Evolutionary conservation across 2,329 filamentous ascomycete genomes (phyloP).

Genomic region (Aspergillus costaricaensis): DNA sequence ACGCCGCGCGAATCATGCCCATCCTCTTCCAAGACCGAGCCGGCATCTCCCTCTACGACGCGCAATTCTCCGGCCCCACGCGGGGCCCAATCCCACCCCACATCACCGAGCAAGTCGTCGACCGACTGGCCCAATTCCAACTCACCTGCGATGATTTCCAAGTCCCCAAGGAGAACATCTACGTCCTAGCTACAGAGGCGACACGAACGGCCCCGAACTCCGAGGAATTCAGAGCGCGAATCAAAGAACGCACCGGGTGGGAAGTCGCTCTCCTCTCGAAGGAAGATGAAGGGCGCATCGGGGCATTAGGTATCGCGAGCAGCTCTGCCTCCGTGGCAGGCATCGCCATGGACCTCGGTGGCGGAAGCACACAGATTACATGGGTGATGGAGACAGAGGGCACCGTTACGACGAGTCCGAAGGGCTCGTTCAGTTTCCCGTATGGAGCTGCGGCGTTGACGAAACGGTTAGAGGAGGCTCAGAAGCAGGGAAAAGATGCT

Average conservation of each 20-base stretch:
- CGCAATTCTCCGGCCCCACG: slow-evolving; percentile 56
- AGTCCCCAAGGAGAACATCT: slow-evolving; percentile 65
- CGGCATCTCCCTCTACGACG: slow-evolving; percentile 84
- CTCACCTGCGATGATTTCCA: slow-evolving; percentile 68
- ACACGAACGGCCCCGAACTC: slow-evolving; percentile 80
- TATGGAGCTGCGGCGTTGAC: slow-evolving; percentile 70
- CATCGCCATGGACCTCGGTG: slow-evolving; percentile 83
- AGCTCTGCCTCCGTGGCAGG: slow-evolving; percentile 70
- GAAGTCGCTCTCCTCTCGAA: slow-evolving; percentile 73
- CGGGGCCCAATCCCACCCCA: slow-evolving; percentile 56
- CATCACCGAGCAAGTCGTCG: slow-evolving; percentile 67
- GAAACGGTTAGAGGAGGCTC: slow-evolving; percentile 52
- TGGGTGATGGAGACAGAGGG: slow-evolving; percentile 62
- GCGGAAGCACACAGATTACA: slow-evolving; percentile 70
- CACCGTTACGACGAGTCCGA: slow-evolving; percentile 52
- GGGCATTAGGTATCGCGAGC: slow-evolving; percentile 79
- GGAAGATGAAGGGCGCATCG: slow-evolving; percentile 78
- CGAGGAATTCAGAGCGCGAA: slow-evolving; percentile 64
- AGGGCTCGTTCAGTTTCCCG: slow-evolving; percentile 65
- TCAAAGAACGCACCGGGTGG: slow-evolving; percentile 66
- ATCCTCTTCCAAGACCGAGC: slow-evolving; percentile 78
- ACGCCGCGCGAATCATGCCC: slow-evolving; percentile 69
- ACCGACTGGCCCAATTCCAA: slow-evolving; percentile 69
- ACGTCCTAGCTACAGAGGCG: slow-evolving; percentile 84
- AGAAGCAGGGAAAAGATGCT: slow-evolving; percentile 48